Evolutionary conservation across 2,329 filamentous ascomycete species (phyloP).

Genomic region (Aspergillus japonicus): DNA sequence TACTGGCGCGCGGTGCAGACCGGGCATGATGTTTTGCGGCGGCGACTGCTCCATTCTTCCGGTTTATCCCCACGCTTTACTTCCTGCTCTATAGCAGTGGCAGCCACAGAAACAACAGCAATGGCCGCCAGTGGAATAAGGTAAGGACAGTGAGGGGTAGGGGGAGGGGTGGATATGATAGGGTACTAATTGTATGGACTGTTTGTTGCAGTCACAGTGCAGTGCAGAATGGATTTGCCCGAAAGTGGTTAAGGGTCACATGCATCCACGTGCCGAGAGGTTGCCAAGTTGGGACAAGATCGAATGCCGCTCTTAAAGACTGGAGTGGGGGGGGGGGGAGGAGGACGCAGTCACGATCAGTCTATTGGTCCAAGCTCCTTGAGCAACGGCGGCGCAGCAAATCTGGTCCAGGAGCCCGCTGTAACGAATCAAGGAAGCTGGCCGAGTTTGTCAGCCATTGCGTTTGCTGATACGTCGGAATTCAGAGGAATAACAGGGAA

Average conservation of each 20-base stretch:
- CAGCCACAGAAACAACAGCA: not conserved
- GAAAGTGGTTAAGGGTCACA: constrained; percentile 18
- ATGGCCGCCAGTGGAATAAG: too few relatives aligned
- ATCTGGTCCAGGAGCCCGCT: not conserved
- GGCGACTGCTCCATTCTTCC: constrained; percentile 38
- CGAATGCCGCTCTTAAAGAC: constrained; percentile 13
- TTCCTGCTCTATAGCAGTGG: not conserved
- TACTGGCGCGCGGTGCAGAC: constrained; percentile 29
- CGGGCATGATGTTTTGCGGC: constrained; percentile 30
- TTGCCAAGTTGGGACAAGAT: constrained; percentile 15
- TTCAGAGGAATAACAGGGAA: not conserved
- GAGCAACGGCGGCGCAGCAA: constrained; percentile 13
- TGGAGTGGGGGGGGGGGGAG: constrained; percentile 1
- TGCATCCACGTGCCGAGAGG: constrained; percentile 20
- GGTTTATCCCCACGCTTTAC: constrained; percentile 5
- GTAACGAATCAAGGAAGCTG: constrained; percentile 12
- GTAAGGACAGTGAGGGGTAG: not conserved
- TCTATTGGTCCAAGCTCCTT: constrained; percentile 15
- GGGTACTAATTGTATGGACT: not conserved
- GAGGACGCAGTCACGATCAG: not conserved
- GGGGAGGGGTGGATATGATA: constrained; percentile 1
- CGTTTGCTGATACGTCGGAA: constrained; percentile 14
- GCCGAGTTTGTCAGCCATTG: constrained; percentile 13
- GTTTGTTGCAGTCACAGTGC: not conserved
- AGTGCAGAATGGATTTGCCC: not conserved